These are phyloP conservation scores for Ligustrum vulgare DNA, from an alignment of 257 asterid species.

Conservation along the genomic window DNA sequence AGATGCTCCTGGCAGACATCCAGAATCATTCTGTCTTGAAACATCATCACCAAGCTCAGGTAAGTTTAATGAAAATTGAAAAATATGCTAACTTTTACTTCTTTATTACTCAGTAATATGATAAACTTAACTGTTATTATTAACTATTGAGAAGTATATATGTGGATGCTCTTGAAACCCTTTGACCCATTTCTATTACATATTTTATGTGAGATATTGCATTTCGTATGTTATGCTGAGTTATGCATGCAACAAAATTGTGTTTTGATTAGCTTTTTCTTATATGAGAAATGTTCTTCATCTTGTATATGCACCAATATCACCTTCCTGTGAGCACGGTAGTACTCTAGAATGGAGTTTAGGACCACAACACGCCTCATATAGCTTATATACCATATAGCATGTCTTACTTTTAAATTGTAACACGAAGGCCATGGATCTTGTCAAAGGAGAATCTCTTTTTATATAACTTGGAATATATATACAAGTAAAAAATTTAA, in stretches of 20 bases:
- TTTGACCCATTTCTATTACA: not conserved
- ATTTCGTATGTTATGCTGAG: not conserved
- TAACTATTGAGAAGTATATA: not conserved
- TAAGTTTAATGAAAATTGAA: conserved; percentile 23
- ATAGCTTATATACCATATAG: no score
- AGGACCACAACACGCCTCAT: not conserved
- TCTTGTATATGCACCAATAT: not conserved
- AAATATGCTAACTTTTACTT: not conserved
- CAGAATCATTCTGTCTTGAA: conserved; percentile 55
- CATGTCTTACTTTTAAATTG: not conserved
- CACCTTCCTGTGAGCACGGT: no score
- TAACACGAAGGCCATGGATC: not conserved
- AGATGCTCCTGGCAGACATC: conserved; percentile 46
- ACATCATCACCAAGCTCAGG: conserved; percentile 90
- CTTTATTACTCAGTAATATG: not conserved
- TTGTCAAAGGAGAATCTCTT: not conserved
- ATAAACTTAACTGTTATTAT: not conserved
- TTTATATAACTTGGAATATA: no score
- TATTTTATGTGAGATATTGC: not conserved
- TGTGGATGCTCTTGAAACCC: not conserved
- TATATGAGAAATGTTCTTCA: no score
- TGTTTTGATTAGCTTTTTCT: not conserved
- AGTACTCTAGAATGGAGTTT: no score
- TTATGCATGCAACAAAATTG: not conserved
- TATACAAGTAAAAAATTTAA: no score